phyloP scores from a whole-genome alignment of 2,329 filamentous ascomycete species.

The Rhynchosporium agropyri region DNA sequence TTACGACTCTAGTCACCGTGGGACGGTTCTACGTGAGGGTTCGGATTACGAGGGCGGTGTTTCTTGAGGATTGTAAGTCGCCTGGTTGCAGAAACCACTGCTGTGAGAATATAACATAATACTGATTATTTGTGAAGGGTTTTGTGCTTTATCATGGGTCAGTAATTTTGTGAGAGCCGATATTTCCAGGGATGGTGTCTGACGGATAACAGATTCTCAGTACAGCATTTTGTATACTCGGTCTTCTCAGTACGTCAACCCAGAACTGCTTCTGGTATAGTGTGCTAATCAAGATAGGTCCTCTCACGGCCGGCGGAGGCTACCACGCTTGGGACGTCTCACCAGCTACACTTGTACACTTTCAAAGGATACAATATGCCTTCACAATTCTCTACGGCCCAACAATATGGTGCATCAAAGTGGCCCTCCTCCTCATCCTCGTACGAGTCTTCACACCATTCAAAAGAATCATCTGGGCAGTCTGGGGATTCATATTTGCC shows the following conservation, averaged over 20 bases:
- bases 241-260: neutral
- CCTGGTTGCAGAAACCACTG: neutral
- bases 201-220: neutral
- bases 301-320: neutral
- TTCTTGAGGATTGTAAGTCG: neutral
- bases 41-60: neutral
- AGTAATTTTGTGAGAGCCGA: neutral
- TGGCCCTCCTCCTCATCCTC: constrained; percentile 7
- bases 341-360: neutral
- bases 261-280: neutral
- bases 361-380: neutral
- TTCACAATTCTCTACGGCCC: neutral
- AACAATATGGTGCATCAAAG: neutral
- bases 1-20: neutral
- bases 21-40: neutral
- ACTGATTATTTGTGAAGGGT: neutral
- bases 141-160: neutral
- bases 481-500: neutral
- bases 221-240: neutral
- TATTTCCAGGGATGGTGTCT: neutral
- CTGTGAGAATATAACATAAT: no score
- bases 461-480: neutral
- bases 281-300: neutral
- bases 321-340: neutral
- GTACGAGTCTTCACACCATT: neutral